A percentile compares a stretch with the other conserved stretches of the same genome.
Evolutionary conservation across 441 rosid genomes (phyloP).

Genomic region (Aleurites moluccanus): DNA sequence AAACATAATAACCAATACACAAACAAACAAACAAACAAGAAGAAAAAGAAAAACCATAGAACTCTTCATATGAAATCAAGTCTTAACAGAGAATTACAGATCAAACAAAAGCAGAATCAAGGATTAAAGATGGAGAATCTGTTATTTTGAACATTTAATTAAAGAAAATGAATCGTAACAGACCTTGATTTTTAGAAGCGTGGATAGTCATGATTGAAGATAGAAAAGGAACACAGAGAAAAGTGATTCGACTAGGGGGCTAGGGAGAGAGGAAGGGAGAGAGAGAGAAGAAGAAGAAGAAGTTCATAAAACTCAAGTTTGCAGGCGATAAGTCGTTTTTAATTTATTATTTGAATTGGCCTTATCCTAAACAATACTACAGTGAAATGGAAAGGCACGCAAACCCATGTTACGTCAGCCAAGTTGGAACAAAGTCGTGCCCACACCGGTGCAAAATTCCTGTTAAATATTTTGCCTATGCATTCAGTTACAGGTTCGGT

Average conservation of each 20-base stretch:
- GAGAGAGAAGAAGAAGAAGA: too few relatives aligned
- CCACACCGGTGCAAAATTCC: neutral
- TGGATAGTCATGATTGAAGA: neutral
- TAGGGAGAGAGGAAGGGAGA: too few relatives aligned
- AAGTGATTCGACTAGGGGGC: too few relatives aligned
- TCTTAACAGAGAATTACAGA: neutral
- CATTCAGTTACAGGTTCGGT: too few relatives aligned
- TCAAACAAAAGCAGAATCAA: neutral
- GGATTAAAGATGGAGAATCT: neutral
- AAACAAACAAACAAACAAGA: neutral
- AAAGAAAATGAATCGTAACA: neutral
- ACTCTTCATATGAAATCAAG: neutral
- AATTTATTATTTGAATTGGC: too few relatives aligned
- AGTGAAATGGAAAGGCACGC: neutral
- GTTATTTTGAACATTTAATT: neutral
- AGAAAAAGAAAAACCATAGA: neutral
- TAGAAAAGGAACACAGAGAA: too few relatives aligned
- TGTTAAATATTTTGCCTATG: neutral
- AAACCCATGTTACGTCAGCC: neutral
- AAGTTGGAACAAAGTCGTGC: too few relatives aligned
- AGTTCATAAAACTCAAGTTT: too few relatives aligned
- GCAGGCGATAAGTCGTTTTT: too few relatives aligned
- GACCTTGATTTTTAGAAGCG: neutral
- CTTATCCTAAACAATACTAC: too few relatives aligned
- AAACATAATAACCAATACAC: neutral